A percentile compares a stretch with the other conserved stretches of the same genome.
Conservation (phyloP, 2,329 filamentous ascomycete species). For the Fusarium scirpi region DNA sequence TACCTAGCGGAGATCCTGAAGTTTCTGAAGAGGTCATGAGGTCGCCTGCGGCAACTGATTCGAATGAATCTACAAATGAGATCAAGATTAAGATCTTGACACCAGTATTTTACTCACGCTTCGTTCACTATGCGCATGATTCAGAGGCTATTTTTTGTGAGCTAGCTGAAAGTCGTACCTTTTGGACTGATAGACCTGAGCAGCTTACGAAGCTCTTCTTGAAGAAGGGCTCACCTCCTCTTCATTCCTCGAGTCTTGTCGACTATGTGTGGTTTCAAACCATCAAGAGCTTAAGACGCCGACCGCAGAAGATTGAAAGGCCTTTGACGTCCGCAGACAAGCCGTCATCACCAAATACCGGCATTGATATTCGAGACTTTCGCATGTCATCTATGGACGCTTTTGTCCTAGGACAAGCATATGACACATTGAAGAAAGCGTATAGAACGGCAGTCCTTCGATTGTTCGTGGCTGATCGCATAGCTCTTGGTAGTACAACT, state of each 20-base stretch:
- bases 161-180: conserved; percentile 67
- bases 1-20: conserved; percentile 61
- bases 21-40: conserved; percentile 54
- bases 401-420: conserved; percentile 56
- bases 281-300: conserved; percentile 59
- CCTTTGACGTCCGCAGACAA: conserved; percentile 56
- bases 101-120: conserved; percentile 75
- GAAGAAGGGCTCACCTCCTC: conserved; percentile 53
- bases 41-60: conserved; percentile 47
- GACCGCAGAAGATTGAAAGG: conserved; percentile 56
- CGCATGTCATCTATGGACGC: conserved; percentile 65
- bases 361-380: conserved; percentile 60
- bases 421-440: conserved; percentile 41
- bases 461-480: conserved; percentile 59
- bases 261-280: conserved; percentile 58
- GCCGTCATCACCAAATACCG: not conserved
- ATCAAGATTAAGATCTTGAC: conserved; percentile 71
- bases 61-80: conserved; percentile 46
- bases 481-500: conserved; percentile 53
- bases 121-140: conserved; percentile 72
- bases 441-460: conserved; percentile 57
- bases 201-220: conserved; percentile 61
- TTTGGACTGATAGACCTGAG: conserved; percentile 67
- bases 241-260: conserved; percentile 51
- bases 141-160: conserved; percentile 72